Conservation (phyloP, 352 stramenopile genomes). For the Phytophthora sp. region DNA sequence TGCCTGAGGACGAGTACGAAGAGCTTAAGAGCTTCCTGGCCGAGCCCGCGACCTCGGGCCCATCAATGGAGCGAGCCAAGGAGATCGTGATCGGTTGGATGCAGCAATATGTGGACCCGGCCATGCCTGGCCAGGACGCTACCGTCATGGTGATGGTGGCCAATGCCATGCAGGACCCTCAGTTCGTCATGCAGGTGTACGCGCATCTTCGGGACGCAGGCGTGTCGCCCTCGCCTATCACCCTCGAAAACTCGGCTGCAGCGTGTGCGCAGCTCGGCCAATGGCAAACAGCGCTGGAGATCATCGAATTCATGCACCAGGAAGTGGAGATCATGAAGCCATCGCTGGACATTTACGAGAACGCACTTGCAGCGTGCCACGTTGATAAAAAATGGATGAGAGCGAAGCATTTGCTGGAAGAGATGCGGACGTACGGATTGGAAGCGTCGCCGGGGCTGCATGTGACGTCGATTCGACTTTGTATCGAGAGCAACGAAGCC, state of each 20-base stretch:
- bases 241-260: conserved; percentile 65
- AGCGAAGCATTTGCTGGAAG: conserved; percentile 71
- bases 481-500: conserved; percentile 52
- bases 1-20: conserved; percentile 59
- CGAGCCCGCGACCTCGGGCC: conserved; percentile 45
- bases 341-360: conserved; percentile 72
- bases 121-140: conserved; percentile 74
- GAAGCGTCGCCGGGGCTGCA: conserved; percentile 64
- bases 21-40: conserved; percentile 70
- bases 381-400: conserved; percentile 69
- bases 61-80: conserved; percentile 36
- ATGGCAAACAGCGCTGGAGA: conserved; percentile 58
- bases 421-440: conserved; percentile 58
- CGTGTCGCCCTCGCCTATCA: conserved; percentile 71
- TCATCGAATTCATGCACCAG: conserved; percentile 76
- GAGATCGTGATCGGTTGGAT: conserved; percentile 60
- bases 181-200: conserved; percentile 72
- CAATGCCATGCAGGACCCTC: conserved; percentile 56
- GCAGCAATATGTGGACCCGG: conserved; percentile 61
- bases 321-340: conserved; percentile 75
- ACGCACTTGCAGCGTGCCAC: conserved; percentile 65
- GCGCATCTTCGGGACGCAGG: conserved; percentile 52
- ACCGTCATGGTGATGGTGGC: conserved; percentile 84
- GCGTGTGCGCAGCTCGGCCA: conserved; percentile 64
- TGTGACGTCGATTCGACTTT: conserved; percentile 55